Conservation (phyloP, 768 basidiomycete genomes). For the Tephrocybe sp. region DNA sequence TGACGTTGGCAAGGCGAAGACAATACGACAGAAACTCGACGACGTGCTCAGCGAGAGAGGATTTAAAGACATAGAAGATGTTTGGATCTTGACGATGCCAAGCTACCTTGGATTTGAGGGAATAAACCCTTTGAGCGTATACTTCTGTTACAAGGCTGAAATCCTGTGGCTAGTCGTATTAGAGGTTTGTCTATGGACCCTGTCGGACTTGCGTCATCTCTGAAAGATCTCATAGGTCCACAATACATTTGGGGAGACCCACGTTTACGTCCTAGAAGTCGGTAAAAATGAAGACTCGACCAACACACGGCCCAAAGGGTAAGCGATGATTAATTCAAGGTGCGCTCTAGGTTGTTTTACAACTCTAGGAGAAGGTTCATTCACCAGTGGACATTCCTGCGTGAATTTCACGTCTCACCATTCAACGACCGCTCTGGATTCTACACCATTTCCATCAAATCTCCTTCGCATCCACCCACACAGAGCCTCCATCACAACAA, state of each 20-base stretch:
- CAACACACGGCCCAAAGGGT: constrained; percentile 27
- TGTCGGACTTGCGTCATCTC: background rate
- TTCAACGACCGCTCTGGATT: constrained; percentile 72
- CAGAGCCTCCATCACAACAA: too few relatives aligned
- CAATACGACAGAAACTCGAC: constrained; percentile 43
- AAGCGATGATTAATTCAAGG: too few relatives aligned
- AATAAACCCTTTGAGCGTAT: constrained; percentile 70
- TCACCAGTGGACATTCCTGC: constrained; percentile 65
- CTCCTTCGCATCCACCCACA: constrained; percentile 41
- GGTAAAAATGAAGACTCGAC: constrained; percentile 43
- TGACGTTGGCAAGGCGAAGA: constrained; percentile 15
- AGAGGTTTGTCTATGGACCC: constrained; percentile 43
- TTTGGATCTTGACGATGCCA: constrained; percentile 79
- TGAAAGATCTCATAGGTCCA: constrained; percentile 44
- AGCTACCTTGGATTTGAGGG: constrained; percentile 65
- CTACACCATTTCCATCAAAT: constrained; percentile 56
- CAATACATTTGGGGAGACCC: constrained; percentile 74
- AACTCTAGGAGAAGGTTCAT: constrained; percentile 38
- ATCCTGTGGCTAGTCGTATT: constrained; percentile 46
- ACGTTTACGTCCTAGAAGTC: constrained; percentile 54
- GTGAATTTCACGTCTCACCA: constrained; percentile 75
- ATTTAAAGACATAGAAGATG: constrained; percentile 37
- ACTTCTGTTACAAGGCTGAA: constrained; percentile 54
- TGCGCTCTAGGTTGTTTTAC: too few relatives aligned
- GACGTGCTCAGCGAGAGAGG: constrained; percentile 32